Percentiles rank a stretch among this genome's conserved stretches.
These are phyloP conservation scores for Cytospora piceae DNA, from an alignment of 2,329 filamentous ascomycete species.

Conservation along the genomic window DNA sequence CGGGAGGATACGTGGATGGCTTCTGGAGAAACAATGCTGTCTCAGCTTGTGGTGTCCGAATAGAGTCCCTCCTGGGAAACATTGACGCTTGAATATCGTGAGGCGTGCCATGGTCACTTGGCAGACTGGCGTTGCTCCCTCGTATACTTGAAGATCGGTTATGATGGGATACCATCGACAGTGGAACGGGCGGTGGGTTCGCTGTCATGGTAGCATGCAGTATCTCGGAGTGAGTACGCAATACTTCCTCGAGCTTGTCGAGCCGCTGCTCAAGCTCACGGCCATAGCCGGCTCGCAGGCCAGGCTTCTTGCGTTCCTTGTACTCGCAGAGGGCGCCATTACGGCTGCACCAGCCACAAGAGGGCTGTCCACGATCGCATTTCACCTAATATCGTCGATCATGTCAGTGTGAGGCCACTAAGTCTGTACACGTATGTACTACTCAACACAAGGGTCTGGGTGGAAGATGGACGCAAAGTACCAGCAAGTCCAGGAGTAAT, in stretches of 20 bases:
- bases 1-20: slow-evolving; percentile 52
- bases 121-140: slow-evolving; percentile 54
- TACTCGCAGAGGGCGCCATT: slow-evolving; percentile 68
- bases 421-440: background rate
- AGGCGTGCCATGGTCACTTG: slow-evolving; percentile 61
- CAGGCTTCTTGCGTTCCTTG: slow-evolving; percentile 70
- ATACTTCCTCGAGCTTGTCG: slow-evolving; percentile 69
- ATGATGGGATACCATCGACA: slow-evolving; percentile 33
- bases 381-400: slow-evolving; percentile 57
- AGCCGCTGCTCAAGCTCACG: slow-evolving; percentile 74
- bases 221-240: slow-evolving; percentile 68
- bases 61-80: slow-evolving; percentile 54
- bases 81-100: slow-evolving; percentile 49
- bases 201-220: slow-evolving; percentile 59
- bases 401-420: background rate
- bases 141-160: slow-evolving; percentile 47
- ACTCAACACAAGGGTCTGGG: background rate
- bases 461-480: background rate
- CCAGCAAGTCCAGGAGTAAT: slow-evolving; percentile 17
- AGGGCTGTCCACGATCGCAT: slow-evolving; percentile 76
- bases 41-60: slow-evolving; percentile 57
- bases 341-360: slow-evolving; percentile 69
- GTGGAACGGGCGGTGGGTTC: slow-evolving; percentile 37
- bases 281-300: slow-evolving; percentile 69
- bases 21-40: slow-evolving; percentile 66